Conservation (phyloP, 225 moss, liverwort and hornwort species). For the Sphagnum contortum region DNA sequence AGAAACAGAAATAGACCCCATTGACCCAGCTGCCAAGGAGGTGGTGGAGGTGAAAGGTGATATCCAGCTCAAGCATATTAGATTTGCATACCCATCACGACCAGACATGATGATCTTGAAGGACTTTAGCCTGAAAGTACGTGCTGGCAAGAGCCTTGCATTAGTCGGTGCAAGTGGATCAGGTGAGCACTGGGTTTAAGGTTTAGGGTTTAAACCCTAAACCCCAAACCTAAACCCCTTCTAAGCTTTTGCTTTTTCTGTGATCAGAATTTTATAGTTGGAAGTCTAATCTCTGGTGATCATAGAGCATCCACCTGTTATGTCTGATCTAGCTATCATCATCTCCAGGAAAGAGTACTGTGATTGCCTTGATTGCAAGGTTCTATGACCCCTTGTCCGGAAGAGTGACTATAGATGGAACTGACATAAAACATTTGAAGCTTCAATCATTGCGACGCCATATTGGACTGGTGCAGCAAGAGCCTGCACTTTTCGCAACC, state of each 20-base stretch:
- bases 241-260: no score
- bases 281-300: not conserved
- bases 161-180: conserved; percentile 55
- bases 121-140: conserved; percentile 44
- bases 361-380: conserved; percentile 44
- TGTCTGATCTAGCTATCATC: not conserved
- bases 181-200: conserved; percentile 4
- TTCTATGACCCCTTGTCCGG: conserved; percentile 46
- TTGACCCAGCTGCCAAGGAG: conserved; percentile 26
- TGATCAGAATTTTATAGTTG: no score
- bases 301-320: not conserved
- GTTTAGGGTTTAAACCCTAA: not conserved
- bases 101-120: conserved; percentile 39
- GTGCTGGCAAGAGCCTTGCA: conserved; percentile 46
- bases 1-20: conserved; percentile 38
- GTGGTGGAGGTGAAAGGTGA: conserved; percentile 43
- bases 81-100: conserved; percentile 40
- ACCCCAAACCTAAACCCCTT: not conserved
- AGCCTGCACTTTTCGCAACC: conserved; percentile 50
- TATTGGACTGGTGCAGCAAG: conserved; percentile 54
- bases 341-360: conserved; percentile 39
- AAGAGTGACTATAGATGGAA: conserved; percentile 42
- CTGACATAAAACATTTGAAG: conserved; percentile 26
- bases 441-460: conserved; percentile 40
- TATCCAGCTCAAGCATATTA: conserved; percentile 33